A percentile compares a stretch with the other conserved stretches of the same genome.
phyloP scores from a whole-genome alignment of 208 protist species.

The Leishmania gerbilli region DNA sequence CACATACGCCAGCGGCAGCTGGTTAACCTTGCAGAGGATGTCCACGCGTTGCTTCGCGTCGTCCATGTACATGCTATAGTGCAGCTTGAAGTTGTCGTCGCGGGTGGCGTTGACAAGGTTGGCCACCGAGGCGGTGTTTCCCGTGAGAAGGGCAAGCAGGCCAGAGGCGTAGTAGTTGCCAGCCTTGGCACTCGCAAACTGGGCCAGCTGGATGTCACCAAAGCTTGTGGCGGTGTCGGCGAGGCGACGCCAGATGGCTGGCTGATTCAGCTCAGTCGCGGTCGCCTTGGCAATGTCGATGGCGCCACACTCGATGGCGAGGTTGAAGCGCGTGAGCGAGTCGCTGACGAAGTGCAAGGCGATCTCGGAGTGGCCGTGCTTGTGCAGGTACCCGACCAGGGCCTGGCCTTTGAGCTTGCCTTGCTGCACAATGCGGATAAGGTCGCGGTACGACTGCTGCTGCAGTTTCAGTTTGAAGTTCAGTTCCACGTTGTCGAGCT shows the following conservation, averaged over 20 bases:
- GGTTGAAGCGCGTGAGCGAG: constrained; percentile 95
- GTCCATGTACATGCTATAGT: constrained; percentile 94
- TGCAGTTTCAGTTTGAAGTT: constrained; percentile 97
- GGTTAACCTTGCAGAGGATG: constrained; percentile 69
- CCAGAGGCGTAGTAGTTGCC: constrained; percentile 92
- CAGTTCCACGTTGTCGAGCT: constrained; percentile 95
- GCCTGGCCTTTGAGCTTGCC: constrained; percentile 95
- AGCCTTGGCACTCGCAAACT: constrained; percentile 95
- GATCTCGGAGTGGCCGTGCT: constrained; percentile 97
- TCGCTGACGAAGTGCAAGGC: constrained; percentile 99
- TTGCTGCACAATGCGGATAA: constrained; percentile 94
- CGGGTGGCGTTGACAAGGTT: constrained; percentile 92
- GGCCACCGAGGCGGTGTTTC: constrained; percentile 93
- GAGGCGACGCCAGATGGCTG: constrained; percentile 92
- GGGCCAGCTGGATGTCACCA: constrained; percentile 96
- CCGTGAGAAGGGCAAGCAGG: constrained; percentile 96
- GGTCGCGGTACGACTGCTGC: constrained; percentile 91
- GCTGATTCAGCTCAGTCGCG: constrained; percentile 93
- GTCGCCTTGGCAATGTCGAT: constrained; percentile 93
- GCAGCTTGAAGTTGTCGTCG: constrained; percentile 91
- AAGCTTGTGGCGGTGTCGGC: constrained; percentile 93
- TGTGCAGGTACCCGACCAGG: constrained; percentile 98
- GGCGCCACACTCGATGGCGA: constrained; percentile 98
- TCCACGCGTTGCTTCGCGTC: constrained; percentile 87
- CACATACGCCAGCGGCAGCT: constrained; percentile 50